phyloP scores from a whole-genome alignment of 495 filamentous ascomycete genomes.

The Penicillium cinerascens region DNA sequence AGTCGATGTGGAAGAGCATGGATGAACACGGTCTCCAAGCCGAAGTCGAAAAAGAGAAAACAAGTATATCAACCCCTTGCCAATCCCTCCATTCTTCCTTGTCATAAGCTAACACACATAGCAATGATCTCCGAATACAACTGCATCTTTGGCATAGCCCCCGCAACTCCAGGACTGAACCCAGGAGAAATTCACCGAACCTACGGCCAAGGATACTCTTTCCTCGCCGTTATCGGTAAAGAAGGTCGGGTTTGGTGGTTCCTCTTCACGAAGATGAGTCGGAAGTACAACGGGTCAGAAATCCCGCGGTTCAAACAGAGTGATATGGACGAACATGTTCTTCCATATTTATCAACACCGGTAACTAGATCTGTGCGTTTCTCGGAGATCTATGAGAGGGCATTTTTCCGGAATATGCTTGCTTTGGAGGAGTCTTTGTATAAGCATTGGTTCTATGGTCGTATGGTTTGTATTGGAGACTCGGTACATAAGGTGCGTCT shows the following conservation, averaged over 20 bases:
- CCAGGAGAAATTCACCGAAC: not conserved
- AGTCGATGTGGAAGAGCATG: conserved; percentile 1
- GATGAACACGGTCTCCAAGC: not conserved
- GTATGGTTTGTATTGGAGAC: conserved; percentile 24
- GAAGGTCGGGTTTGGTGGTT: conserved; percentile 10
- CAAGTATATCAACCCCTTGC: too few species aligned
- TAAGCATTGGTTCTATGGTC: conserved; percentile 10
- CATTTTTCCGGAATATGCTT: not conserved
- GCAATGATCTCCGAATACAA: too few species aligned
- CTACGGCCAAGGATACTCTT: conserved; percentile 6
- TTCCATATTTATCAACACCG: not conserved
- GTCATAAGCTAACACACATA: too few species aligned
- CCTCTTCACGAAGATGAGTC: conserved; percentile 4
- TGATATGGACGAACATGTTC: not conserved
- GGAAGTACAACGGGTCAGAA: not conserved
- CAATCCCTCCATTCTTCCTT: too few species aligned
- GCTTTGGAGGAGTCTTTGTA: conserved; percentile 19
- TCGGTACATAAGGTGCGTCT: conserved; percentile 21
- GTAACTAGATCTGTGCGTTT: not conserved
- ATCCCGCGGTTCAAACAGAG: not conserved
- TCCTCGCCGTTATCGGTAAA: conserved; percentile 4
- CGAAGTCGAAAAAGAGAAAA: not conserved
- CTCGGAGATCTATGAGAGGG: not conserved
- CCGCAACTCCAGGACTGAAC: too few species aligned
- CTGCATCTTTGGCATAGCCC: too few species aligned